Conservation (phyloP, 1,284 basidiomycete genomes). For the Naganishia albida region DNA sequence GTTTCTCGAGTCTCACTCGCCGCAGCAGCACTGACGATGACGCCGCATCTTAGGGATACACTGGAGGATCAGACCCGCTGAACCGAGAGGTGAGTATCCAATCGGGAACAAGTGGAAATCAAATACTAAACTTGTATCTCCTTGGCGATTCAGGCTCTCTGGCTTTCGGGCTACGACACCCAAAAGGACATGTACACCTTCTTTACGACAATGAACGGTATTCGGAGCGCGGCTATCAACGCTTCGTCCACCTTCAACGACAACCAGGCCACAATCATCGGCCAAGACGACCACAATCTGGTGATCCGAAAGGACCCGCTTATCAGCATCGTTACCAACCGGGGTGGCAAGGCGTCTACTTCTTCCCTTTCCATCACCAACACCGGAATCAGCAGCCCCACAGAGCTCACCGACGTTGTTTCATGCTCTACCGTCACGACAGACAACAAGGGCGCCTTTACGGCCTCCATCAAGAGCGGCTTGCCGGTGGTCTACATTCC, state of each 20-base stretch:
- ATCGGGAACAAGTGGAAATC: background rate
- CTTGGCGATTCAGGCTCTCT: constrained; percentile 49
- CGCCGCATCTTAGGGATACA: constrained; percentile 53
- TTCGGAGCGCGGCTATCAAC: constrained; percentile 61
- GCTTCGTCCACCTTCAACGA: constrained; percentile 59
- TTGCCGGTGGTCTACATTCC: constrained; percentile 43
- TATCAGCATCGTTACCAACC: constrained; percentile 67
- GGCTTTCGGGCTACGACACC: constrained; percentile 55
- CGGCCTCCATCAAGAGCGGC: constrained; percentile 40
- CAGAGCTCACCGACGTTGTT: constrained; percentile 42
- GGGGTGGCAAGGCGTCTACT: constrained; percentile 55
- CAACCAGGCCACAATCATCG: constrained; percentile 58
- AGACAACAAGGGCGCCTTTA: constrained; percentile 41
- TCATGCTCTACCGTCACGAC: constrained; percentile 42
- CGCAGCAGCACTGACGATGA: background rate
- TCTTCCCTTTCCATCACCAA: constrained; percentile 38
- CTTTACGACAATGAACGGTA: constrained; percentile 63
- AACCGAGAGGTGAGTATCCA: constrained; percentile 37
- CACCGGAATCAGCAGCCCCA: constrained; percentile 38
- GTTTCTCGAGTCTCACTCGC: constrained; percentile 8
- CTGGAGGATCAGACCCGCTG: constrained; percentile 54
- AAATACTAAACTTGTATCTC: constrained; percentile 35
- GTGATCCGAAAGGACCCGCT: constrained; percentile 67
- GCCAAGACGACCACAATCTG: constrained; percentile 57
- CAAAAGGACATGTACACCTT: constrained; percentile 58